These are phyloP conservation scores for Fomitopsis serialis DNA, from an alignment of 768 basidiomycete species.

Conservation along the genomic window DNA sequence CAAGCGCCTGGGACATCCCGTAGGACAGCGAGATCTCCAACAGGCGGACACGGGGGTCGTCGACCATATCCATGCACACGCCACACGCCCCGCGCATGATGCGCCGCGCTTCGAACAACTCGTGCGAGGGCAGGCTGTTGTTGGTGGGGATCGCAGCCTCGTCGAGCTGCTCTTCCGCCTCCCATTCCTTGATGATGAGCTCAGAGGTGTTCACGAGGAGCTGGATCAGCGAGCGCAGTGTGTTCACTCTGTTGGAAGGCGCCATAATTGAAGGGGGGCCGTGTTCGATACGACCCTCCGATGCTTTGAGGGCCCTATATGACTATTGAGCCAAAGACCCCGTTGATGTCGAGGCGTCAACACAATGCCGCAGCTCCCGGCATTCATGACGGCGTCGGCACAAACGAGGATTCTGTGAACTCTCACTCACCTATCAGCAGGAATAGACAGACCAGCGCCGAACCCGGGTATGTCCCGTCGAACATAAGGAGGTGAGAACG, in stretches of 20 bases:
- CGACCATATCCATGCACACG: slow-evolving; percentile 3
- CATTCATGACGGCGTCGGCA: too few species aligned
- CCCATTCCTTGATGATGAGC: slow-evolving; percentile 6
- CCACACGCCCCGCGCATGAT: slow-evolving; percentile 1
- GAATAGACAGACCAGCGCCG: too few species aligned
- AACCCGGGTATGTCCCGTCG: too few species aligned
- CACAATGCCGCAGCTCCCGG: too few species aligned
- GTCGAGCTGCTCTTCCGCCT: neutral
- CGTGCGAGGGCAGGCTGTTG: neutral
- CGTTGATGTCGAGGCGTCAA: too few species aligned
- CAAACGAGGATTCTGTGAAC: too few species aligned
- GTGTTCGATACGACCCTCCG: too few species aligned
- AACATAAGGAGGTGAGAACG: too few species aligned
- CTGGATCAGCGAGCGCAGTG: neutral
- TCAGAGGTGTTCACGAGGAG: slow-evolving; percentile 2
- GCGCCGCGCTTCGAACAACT: neutral
- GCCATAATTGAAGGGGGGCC: too few species aligned
- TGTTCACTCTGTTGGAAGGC: neutral
- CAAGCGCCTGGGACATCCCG: neutral
- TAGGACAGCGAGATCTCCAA: neutral
- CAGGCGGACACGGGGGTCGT: slow-evolving; percentile 4
- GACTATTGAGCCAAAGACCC: too few species aligned
- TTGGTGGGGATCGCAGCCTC: neutral
- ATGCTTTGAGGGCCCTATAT: too few species aligned
- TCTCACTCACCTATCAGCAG: too few species aligned